Evolutionary conservation across 176 grass and related monocot species (phyloP).

Genomic region (Aegilops speltoides): DNA sequence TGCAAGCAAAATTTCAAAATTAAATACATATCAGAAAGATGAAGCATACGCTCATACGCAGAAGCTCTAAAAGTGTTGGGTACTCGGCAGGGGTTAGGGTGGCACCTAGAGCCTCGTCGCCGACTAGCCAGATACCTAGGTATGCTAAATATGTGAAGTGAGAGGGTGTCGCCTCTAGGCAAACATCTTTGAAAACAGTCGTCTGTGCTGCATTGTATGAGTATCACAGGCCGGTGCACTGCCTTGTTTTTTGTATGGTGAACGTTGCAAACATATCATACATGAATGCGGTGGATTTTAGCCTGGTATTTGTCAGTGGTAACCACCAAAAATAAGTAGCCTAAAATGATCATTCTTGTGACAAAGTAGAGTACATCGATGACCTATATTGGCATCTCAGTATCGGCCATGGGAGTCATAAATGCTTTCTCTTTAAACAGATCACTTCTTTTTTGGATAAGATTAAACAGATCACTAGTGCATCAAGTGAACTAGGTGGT

Average conservation of each 20-base stretch:
- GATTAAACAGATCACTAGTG: not conserved
- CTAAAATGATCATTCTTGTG: not conserved
- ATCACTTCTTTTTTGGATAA: not conserved
- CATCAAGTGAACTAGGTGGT: not conserved
- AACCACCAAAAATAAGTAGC: not conserved
- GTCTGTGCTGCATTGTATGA: not conserved
- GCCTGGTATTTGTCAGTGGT: not conserved
- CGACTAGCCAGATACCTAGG: not conserved
- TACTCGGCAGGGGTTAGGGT: not conserved
- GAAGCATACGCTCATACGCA: not conserved
- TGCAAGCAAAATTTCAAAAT: constrained; percentile 27
- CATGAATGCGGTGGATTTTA: not conserved
- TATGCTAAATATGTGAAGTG: not conserved
- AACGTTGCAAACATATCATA: not conserved
- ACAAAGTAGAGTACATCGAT: not conserved
- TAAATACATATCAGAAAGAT: not conserved
- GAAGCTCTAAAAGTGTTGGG: not conserved
- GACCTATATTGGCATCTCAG: not conserved
- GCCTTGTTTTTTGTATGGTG: not conserved
- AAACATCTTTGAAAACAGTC: not conserved
- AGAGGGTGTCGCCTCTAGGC: not conserved
- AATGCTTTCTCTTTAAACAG: not conserved
- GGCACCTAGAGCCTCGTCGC: not conserved
- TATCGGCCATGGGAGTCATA: not conserved
- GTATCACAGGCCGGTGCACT: not conserved